phyloP scores from a whole-genome alignment of 2,329 filamentous ascomycete species.

The Fusarium nelsonii region DNA sequence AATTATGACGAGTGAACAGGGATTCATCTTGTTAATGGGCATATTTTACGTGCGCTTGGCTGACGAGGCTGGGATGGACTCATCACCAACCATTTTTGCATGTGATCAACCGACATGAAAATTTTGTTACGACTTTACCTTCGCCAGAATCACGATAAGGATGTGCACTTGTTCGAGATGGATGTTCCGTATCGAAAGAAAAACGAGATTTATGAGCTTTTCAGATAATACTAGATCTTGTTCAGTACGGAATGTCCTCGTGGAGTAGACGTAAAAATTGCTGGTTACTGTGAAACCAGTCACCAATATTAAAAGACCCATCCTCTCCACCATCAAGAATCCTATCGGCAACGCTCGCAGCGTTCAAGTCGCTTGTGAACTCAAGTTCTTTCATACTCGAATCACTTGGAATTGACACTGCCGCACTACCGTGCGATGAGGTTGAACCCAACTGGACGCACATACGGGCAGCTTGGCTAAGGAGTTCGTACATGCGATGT shows the following conservation, averaged over 20 bases:
- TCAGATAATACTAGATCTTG: background rate
- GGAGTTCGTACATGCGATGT: conserved; percentile 51
- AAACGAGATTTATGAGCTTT: background rate
- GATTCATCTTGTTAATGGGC: background rate
- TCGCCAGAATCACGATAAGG: background rate
- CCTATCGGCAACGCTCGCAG: background rate
- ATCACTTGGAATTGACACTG: background rate
- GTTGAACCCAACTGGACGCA: conserved; percentile 34
- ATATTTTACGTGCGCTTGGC: background rate
- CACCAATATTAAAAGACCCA: background rate
- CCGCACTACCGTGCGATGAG: background rate
- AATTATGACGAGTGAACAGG: background rate
- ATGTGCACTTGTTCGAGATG: background rate
- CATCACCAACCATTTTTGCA: conserved; percentile 5
- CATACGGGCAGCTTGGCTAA: conserved; percentile 51
- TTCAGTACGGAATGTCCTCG: conserved; percentile 23
- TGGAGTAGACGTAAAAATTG: conserved; percentile 35
- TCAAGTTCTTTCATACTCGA: background rate
- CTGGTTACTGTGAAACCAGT: conserved; percentile 38
- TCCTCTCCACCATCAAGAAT: background rate
- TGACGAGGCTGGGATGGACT: background rate
- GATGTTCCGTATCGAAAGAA: background rate
- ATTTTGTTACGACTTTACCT: background rate
- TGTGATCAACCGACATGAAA: conserved; percentile 16
- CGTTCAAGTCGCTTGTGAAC: background rate